Base-by-base conservation (phyloP, 441 rosid species). In the Adansonia madagascariensis region DNA sequence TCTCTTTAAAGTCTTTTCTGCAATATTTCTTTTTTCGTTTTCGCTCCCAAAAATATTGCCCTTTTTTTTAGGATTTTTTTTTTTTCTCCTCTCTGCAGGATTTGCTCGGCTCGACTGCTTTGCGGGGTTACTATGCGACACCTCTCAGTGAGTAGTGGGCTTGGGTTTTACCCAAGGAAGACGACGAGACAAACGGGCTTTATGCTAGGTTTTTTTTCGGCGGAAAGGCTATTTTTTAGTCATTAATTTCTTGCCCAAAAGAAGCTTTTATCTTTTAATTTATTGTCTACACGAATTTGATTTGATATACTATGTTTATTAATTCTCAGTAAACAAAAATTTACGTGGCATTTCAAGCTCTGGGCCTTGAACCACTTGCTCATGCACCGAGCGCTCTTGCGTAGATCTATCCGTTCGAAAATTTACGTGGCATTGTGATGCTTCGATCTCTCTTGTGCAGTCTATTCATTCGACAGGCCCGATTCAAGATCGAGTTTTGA, bases 141-240 rank as follows among this genome's bases (percentile, higher is more conserved):
- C 75, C 65, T 74, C 80, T 49, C 50, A 72, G 18, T 7, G 31
- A 53, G 69, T 72, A 79, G 18, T 84, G 87, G 88, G 88, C 85
- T 84, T 81, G 79, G 67, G 69, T 65, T 72, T 68, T 35, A 1
- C 35, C 22, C 2, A 62, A 76, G 73, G 80, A 79, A 57, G 82
- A 79, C 69, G 75, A 72, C 20, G 64, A 24, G 10, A n/a, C 22
- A 71, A 31, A 53, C 12, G 6, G 63, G 46, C 62, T 53, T 44
- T 71, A 62, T 27, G 31, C 75, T 53, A 35, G 41, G 41, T 35
- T 35, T 35, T 35, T 63, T 15, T 11, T 12, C 0, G 12, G 41
- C 41, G 41, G 41, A 35, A 35, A 35, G 41, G 41, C 41, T 35
- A 4, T 4, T 4, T 35, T 59, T 22, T 6, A 1, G 8, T n/a